These are phyloP conservation scores for Rutstroemia sp. DNA, from an alignment of 2,329 filamentous ascomycete species.

Conservation along the genomic window DNA sequence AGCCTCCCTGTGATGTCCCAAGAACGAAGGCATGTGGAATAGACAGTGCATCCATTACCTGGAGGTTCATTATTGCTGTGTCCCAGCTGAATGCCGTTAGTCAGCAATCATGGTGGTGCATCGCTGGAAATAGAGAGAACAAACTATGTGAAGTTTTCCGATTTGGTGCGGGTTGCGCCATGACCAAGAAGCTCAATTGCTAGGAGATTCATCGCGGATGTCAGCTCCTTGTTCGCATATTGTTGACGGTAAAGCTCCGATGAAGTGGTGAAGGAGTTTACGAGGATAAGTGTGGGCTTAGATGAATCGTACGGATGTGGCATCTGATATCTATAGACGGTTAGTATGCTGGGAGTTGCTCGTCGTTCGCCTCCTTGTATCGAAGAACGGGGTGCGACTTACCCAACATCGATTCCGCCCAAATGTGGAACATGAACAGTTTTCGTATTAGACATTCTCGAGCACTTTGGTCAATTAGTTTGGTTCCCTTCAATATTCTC, in stretches of 20 bases:
- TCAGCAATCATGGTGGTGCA: neutral
- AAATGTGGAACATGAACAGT: conserved; percentile 42
- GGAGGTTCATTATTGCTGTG: conserved; percentile 44
- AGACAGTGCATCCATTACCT: conserved; percentile 45
- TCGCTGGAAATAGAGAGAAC: neutral
- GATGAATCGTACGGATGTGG: conserved; percentile 36
- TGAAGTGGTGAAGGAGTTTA: conserved; percentile 46
- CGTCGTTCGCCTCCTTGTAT: neutral
- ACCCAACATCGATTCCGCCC: conserved; percentile 40
- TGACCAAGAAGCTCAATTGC: conserved; percentile 48
- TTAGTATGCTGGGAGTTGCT: neutral
- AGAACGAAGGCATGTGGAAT: conserved; percentile 42
- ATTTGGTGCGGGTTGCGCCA: conserved; percentile 34
- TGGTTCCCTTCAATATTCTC: too few relatives aligned
- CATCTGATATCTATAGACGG: conserved; percentile 12
- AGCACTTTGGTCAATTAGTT: neutral
- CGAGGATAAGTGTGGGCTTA: conserved; percentile 44
- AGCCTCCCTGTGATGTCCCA: conserved; percentile 46
- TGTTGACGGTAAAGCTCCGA: conserved; percentile 39
- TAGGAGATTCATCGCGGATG: conserved; percentile 39
- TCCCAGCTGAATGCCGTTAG: conserved; percentile 36
- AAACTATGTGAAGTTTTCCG: conserved; percentile 42
- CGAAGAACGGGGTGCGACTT: conserved; percentile 19
- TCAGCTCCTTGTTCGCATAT: conserved; percentile 35
- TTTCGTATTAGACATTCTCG: conserved; percentile 22